Percentiles rank a stretch among this genome's conserved stretches.
phyloP scores from a whole-genome alignment of 306 rosid genomes.

The Hippophae gyantsensis region DNA sequence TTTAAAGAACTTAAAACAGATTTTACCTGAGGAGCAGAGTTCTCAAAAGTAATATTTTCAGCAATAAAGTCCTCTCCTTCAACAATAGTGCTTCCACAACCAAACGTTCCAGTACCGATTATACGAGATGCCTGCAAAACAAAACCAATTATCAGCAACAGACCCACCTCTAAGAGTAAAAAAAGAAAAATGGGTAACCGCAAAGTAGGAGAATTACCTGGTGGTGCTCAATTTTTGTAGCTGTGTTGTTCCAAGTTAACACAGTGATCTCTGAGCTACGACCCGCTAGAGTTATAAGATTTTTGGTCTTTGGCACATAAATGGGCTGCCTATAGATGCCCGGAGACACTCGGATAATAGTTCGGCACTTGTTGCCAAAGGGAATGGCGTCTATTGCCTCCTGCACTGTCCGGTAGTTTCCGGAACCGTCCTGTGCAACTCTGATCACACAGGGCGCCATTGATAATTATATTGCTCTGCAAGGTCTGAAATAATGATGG shows the following conservation, averaged over 20 bases:
- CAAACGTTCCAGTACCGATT: slow-evolving; percentile 86
- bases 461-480: not conserved
- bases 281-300: slow-evolving; percentile 61
- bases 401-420: slow-evolving; percentile 62
- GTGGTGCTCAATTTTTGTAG: slow-evolving; percentile 59
- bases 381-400: slow-evolving; percentile 83
- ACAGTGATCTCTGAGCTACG: slow-evolving; percentile 49
- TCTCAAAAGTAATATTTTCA: slow-evolving; percentile 84
- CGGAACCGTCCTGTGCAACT: slow-evolving; percentile 66
- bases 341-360: slow-evolving; percentile 54
- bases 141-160: slow-evolving; percentile 9
- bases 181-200: slow-evolving; percentile 15
- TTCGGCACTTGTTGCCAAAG: slow-evolving; percentile 56
- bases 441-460: slow-evolving; percentile 51
- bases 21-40: slow-evolving; percentile 70
- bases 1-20: slow-evolving; percentile 4
- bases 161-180: slow-evolving; percentile 3
- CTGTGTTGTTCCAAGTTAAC: slow-evolving; percentile 80
- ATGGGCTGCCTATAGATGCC: slow-evolving; percentile 74
- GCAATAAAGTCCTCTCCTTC: slow-evolving; percentile 95
- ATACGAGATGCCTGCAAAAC: slow-evolving; percentile 41
- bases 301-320: slow-evolving; percentile 79
- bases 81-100: slow-evolving; percentile 71
- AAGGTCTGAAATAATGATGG: too few species aligned
- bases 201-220: slow-evolving; percentile 33